Conservation (phyloP, 441 rosid species). For the Mallotus japonicus region DNA sequence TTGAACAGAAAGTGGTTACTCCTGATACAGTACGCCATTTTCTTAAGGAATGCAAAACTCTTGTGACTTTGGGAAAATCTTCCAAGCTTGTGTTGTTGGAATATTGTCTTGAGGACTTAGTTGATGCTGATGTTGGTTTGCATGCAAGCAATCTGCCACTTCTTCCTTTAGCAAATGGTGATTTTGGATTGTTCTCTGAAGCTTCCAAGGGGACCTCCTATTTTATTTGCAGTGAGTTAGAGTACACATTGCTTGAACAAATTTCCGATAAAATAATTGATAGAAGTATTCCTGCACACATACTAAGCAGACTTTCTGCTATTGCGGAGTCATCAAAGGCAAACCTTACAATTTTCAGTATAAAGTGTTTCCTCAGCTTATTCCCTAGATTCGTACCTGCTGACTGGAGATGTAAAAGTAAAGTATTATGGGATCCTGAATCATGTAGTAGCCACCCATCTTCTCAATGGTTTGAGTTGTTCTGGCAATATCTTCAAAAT, state of each 20-base stretch:
- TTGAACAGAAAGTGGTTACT: conserved; percentile 86
- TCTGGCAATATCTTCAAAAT: conserved; percentile 78
- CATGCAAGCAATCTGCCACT: conserved; percentile 63
- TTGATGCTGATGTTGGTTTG: conserved; percentile 73
- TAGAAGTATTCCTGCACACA: conserved; percentile 52
- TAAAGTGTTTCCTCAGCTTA: conserved; percentile 57
- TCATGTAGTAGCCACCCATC: conserved; percentile 64
- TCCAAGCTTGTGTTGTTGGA: conserved; percentile 80
- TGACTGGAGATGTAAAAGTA: conserved; percentile 75
- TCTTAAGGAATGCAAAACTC: conserved; percentile 60
- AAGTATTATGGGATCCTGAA: conserved; percentile 74
- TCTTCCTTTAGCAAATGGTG: conserved; percentile 91
- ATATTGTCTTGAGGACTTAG: conserved; percentile 93
- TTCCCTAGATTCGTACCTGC: conserved; percentile 81
- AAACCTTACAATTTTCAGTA: conserved; percentile 58
- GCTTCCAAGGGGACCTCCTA: conserved; percentile 53
- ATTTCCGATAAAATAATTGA: conserved; percentile 74
- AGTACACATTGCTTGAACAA: conserved; percentile 67
- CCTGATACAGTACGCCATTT: conserved; percentile 75
- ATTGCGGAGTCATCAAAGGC: conserved; percentile 69
- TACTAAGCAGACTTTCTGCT: conserved; percentile 66
- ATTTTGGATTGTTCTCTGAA: conserved; percentile 70
- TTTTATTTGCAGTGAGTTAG: conserved; percentile 76
- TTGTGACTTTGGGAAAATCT: conserved; percentile 53
- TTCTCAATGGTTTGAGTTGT: conserved; percentile 79